Base-by-base conservation (phyloP, 805 yeast species). In the Cyberlindnera saturnus region DNA sequence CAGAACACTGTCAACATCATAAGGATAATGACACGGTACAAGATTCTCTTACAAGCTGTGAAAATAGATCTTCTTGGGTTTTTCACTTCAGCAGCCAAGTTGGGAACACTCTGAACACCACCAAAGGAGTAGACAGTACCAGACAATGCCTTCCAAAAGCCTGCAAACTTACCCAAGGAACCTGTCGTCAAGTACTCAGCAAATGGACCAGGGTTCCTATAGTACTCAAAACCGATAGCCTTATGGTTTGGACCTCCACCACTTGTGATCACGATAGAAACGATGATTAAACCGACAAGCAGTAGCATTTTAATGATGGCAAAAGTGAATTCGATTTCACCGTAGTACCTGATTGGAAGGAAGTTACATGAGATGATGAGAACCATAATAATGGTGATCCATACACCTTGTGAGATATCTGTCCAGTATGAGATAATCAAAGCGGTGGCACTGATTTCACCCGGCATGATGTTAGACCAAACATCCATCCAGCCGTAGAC, bases 81-180 rank as follows among this genome's bases (percentile, higher is more conserved):
- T 41, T 66, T 57, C 35, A 77, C 71, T 59, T 80, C 86, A 8
- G 78, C 72, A 13, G 77, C 73, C 17, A 77, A 65, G 36, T 70
- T 59, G 5, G 71, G 75, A 48, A 79, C 69, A 49, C 78, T 65
- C 62, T 80, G 84, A 14, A 79, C 61, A 42, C 78, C 66, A 48
- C 79, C 74, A 53, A 75, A 79, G 5, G 82, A 73, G 51, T 77
- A 80, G 9, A 78, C 85, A 38, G 80, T 76, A 51, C 74, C 75
- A 43, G 78, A 70, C 36, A 80, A 63, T 30, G 76, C 76, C 14
- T 76, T 73, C 74, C 79, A 75, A 43, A 79, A 68, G 3, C 81
- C 85, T 26, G 77, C 64, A 56, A 82, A 79, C 45, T 67, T 71
- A 33, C 86, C 88, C 11, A 81, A 66, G 3, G 54, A 56, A 10